These are phyloP conservation scores for Moricandia arvensis DNA, from an alignment of 345 rosid species.

Conservation along the genomic window DNA sequence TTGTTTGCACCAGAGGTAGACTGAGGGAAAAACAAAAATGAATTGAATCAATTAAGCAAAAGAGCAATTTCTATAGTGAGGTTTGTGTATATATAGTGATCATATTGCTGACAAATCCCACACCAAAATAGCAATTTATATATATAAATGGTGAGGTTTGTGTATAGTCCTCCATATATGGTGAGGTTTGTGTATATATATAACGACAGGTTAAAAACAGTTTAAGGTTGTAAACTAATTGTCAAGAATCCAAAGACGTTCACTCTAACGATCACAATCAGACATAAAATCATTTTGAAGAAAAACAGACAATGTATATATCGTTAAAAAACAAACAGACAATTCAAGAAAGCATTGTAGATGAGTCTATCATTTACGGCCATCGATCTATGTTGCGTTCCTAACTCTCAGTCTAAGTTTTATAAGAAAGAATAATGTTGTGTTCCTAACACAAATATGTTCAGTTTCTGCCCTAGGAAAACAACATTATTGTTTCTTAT, in stretches of 20 bases:
- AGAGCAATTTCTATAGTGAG: no score
- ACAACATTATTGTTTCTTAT: no score
- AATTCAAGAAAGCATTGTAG: conserved; percentile 1
- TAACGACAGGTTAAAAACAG: background rate
- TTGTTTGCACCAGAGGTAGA: conserved; percentile 46
- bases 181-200: background rate
- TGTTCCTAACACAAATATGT: background rate
- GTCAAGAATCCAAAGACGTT: background rate
- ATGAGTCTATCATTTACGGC: conserved; percentile 8
- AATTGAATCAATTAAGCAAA: background rate
- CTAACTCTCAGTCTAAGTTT: background rate
- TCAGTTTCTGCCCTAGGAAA: no score
- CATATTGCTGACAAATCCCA: conserved; percentile 11
- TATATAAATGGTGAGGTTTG: background rate
- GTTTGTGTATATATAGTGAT: no score
- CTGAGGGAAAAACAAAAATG: background rate
- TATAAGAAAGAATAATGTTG: background rate
- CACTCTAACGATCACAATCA: background rate
- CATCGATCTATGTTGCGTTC: conserved; percentile 18
- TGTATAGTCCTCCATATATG: no score
- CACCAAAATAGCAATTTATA: background rate
- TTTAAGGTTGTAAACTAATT: background rate
- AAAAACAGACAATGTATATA: background rate
- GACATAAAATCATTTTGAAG: conserved; percentile 1
- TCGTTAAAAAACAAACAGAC: background rate